Evolutionary conservation across 1,284 basidiomycete species (phyloP), one percentile per base, ranked within the genome.

Genomic region (Ceratobasidium sp.): DNA sequence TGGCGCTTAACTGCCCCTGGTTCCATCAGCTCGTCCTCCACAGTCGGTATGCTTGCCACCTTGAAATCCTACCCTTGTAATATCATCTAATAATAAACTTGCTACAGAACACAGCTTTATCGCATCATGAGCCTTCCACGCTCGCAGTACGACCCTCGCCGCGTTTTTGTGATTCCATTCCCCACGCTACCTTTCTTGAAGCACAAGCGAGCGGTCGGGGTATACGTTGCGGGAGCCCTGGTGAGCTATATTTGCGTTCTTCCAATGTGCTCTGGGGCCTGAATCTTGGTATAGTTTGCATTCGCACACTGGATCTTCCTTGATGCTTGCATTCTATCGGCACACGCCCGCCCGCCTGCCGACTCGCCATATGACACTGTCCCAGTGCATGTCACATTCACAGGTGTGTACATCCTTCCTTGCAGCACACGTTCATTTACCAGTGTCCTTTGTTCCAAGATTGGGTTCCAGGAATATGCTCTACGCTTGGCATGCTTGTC

Each of bases 251-350:
- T 65, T 62, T 62, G 77, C 66, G 74, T 57, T 66, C 38, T 44
- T 48, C 59, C 59, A 38, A 64, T 50, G 48, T 55, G 23, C 50
- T 57, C 44, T 54, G 27, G 14, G 55, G 10, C 38, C 14, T 30
- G 59, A 65, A 71, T 57, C 46, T 70, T 14, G 20, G 33, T 33
- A 41, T 82, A 96, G 96, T 98, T 99, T 84, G 94, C 96, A 1
- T 86, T 97, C 44, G 96, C 95, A 33, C 96, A 94, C 86, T 99
- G 96, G 95, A 90, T 94, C n/a, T 96, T 99, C 85, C 88, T 99
- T 79, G 97, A 99, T 82, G 97, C 97, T 23, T 92, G 93, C 55
- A 93, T 98, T 78, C 89, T 97, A 74, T 98, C 96, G 35, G 90
- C 92, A 38, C 94, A 95, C 82, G 92, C 93, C 0, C 91, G 91